Evolutionary conservation across 352 stramenopile species (phyloP).

Genomic region (Phytophthora hibernalis): DNA sequence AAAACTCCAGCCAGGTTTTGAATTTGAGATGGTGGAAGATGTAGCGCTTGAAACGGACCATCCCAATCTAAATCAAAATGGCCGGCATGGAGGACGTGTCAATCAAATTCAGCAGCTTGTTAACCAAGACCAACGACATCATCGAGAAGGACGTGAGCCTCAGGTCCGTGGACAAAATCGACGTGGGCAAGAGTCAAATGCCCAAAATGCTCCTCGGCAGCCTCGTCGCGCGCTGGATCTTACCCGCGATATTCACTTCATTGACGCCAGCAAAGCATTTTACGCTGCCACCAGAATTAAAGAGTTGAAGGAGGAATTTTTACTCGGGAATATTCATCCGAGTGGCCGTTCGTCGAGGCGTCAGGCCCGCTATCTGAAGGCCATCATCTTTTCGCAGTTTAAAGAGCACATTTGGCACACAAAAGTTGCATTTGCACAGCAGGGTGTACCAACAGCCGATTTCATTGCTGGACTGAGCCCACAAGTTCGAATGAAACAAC

Average conservation of each 20-base stretch:
- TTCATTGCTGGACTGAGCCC: conserved; percentile 66
- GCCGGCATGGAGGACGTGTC: conserved; percentile 22
- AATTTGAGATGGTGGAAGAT: conserved; percentile 59
- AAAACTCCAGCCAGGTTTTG: conserved; percentile 84
- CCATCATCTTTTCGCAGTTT: conserved; percentile 88
- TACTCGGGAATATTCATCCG: conserved; percentile 23
- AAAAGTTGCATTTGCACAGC: conserved; percentile 76
- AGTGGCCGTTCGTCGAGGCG: conserved; percentile 9
- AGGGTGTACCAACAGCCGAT: conserved; percentile 63
- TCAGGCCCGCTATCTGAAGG: conserved; percentile 59
- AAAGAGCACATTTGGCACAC: conserved; percentile 82
- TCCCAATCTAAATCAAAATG: conserved; percentile 32
- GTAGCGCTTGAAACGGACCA: conserved; percentile 24
- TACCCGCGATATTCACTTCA: conserved; percentile 49
- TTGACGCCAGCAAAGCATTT: conserved; percentile 77
- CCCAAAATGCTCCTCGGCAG: conserved; percentile 24
- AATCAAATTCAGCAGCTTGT: conserved; percentile 41
- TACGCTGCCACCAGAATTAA: conserved; percentile 74
- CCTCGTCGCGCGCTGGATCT: conserved; percentile 43
- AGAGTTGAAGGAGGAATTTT: conserved; percentile 66
- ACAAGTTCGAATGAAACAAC: conserved; percentile 55
- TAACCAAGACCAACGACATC: conserved; percentile 30
- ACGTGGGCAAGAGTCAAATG: conserved; percentile 29
- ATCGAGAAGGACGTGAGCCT: conserved; percentile 18
- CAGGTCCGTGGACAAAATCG: conserved; percentile 22